These are phyloP conservation scores for Tillandsia fasciculata DNA, from an alignment of 176 grass and related monocot species.

Conservation along the genomic window DNA sequence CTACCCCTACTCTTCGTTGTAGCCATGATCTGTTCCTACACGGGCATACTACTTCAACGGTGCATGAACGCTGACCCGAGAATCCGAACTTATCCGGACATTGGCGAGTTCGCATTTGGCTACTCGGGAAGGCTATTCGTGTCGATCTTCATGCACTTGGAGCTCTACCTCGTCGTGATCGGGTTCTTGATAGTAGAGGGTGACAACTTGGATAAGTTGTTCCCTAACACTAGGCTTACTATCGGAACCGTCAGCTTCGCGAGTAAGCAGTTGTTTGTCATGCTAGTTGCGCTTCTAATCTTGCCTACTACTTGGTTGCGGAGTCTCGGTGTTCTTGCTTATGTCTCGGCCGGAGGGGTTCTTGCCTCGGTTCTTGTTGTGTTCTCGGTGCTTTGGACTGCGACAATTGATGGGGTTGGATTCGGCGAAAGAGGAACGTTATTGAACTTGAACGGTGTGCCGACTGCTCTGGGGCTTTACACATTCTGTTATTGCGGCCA, in stretches of 20 bases:
- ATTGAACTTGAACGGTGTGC: constrained; percentile 50
- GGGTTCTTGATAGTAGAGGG: constrained; percentile 88
- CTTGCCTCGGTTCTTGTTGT: constrained; percentile 56
- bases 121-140: constrained; percentile 37
- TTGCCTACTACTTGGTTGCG: constrained; percentile 73
- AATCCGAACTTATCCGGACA: constrained; percentile 49
- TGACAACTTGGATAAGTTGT: constrained; percentile 67
- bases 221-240: constrained; percentile 38
- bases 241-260: constrained; percentile 21
- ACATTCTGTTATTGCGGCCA: constrained; percentile 82
- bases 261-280: constrained; percentile 63
- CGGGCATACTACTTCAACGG: constrained; percentile 58
- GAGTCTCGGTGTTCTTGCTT: constrained; percentile 50
- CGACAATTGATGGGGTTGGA: constrained; percentile 45
- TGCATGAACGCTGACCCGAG: constrained; percentile 43
- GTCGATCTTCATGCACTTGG: constrained; percentile 61
- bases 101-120: constrained; percentile 57
- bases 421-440: constrained; percentile 35
- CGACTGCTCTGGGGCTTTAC: constrained; percentile 49
- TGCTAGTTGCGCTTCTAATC: constrained; percentile 44
- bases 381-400: constrained; percentile 52
- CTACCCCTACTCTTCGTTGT: constrained; percentile 36
- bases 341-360: constrained; percentile 68
- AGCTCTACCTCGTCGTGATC: constrained; percentile 72
- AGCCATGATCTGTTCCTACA: constrained; percentile 59